These are phyloP conservation scores for Fomitopsis betulina DNA, from an alignment of 1,284 basidiomycete species.

Conservation along the genomic window DNA sequence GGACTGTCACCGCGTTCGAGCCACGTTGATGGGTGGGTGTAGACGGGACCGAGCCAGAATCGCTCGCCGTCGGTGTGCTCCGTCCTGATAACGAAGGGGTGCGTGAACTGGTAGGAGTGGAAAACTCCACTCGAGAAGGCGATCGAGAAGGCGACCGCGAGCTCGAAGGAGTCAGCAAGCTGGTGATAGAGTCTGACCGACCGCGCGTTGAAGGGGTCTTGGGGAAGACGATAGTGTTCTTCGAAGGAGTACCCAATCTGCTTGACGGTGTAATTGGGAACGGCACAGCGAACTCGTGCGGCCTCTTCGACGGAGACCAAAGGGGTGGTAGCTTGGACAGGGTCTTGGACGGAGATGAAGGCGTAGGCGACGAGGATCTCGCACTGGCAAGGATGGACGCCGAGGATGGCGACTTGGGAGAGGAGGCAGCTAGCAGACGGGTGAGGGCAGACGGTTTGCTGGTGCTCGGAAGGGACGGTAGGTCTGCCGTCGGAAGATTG, in stretches of 20 bases:
- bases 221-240: slow-evolving; percentile 43
- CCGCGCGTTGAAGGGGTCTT: slow-evolving; percentile 30
- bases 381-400: slow-evolving; percentile 35
- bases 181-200: slow-evolving; percentile 11
- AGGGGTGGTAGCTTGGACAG: slow-evolving; percentile 20
- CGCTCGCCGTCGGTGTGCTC: slow-evolving; percentile 25
- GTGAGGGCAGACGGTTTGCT: slow-evolving; percentile 65
- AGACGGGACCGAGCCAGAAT: slow-evolving; percentile 40
- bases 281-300: slow-evolving; percentile 41
- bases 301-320: slow-evolving; percentile 42
- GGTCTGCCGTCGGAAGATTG: slow-evolving; percentile 55
- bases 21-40: slow-evolving; percentile 65
- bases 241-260: slow-evolving; percentile 32
- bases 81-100: slow-evolving; percentile 43
- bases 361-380: slow-evolving; percentile 43
- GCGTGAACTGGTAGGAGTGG: slow-evolving; percentile 29
- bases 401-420: slow-evolving; percentile 52
- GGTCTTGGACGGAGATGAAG: slow-evolving; percentile 27
- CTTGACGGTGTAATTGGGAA: slow-evolving; percentile 44
- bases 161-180: slow-evolving; percentile 18
- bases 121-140: slow-evolving; percentile 19
- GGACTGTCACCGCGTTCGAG: slow-evolving; percentile 45
- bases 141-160: slow-evolving; percentile 18
- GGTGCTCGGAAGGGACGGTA: slow-evolving; percentile 49
- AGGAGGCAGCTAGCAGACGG: slow-evolving; percentile 62